Conservation (phyloP, 2,329 filamentous ascomycete genomes). For the Fusarium aywerte region DNA sequence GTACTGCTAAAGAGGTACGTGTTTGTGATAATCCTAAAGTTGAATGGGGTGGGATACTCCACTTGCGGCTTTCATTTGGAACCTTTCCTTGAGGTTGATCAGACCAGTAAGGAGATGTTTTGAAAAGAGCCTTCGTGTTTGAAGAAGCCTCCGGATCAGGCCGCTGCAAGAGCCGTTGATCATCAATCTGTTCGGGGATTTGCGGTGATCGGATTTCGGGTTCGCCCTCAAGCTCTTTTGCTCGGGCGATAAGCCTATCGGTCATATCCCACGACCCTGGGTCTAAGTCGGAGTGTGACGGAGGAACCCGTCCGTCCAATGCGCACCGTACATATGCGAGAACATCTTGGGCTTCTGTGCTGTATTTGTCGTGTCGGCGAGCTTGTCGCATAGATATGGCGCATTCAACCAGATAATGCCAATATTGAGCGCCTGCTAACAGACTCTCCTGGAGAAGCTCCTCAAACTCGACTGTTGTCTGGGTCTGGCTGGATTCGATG, state of each 20-base stretch:
- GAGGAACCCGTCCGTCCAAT: slow-evolving; percentile 20
- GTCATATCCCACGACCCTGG: slow-evolving; percentile 50
- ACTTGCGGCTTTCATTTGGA: slow-evolving; percentile 27
- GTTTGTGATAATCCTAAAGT: slow-evolving; percentile 9
- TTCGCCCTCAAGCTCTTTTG: slow-evolving; percentile 45
- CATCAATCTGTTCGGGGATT: slow-evolving; percentile 3
- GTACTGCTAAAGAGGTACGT: not conserved
- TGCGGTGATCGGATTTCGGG: slow-evolving; percentile 30
- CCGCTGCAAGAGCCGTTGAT: slow-evolving; percentile 16
- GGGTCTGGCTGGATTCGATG: slow-evolving; percentile 42
- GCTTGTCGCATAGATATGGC: slow-evolving; percentile 46
- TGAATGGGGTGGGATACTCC: slow-evolving; percentile 13
- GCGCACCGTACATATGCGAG: slow-evolving; percentile 49
- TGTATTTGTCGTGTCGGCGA: slow-evolving; percentile 18
- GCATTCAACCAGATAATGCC: slow-evolving; percentile 50
- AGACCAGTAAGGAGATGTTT: slow-evolving; percentile 48
- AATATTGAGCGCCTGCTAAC: slow-evolving; percentile 50
- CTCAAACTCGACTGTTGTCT: slow-evolving; percentile 46
- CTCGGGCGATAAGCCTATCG: slow-evolving; percentile 50
- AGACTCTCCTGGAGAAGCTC: slow-evolving; percentile 48
- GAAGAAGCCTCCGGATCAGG: slow-evolving; percentile 1
- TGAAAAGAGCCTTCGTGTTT: slow-evolving; percentile 22
- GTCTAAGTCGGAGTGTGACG: slow-evolving; percentile 1
- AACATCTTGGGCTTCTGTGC: slow-evolving; percentile 50
- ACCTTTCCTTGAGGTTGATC: slow-evolving; percentile 32